These are phyloP conservation scores for Groenewaldozyma auringiensis DNA, from an alignment of 1,139 yeast species.

Conservation along the genomic window DNA sequence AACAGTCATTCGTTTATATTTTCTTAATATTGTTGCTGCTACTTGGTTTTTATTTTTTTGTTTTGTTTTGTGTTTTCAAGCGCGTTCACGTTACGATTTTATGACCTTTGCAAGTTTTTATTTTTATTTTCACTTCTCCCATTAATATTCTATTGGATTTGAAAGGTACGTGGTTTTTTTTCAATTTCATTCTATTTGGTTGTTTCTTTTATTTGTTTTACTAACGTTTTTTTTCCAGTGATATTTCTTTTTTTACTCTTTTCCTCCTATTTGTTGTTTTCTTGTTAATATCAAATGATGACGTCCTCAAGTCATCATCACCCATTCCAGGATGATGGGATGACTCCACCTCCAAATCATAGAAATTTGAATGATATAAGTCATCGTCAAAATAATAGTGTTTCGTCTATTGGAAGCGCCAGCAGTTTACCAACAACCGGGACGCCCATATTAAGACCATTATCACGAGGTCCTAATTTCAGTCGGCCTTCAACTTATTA, in stretches of 20 bases:
- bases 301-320: background rate
- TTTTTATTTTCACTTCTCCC: background rate
- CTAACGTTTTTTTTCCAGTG: too few species aligned
- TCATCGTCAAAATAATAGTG: background rate
- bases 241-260: too few species aligned
- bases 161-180: slow-evolving; percentile 1
- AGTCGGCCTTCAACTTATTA: slow-evolving; percentile 6
- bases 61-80: background rate
- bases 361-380: background rate
- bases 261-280: too few species aligned
- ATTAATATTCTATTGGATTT: background rate
- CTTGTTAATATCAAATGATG: slow-evolving; percentile 1
- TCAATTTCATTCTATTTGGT: background rate
- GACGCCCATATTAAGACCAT: slow-evolving; percentile 7
- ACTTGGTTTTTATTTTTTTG: background rate
- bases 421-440: slow-evolving; percentile 1
- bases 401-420: background rate
- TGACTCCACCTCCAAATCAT: background rate
- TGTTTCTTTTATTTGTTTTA: background rate
- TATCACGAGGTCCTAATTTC: slow-evolving; percentile 8
- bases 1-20: background rate
- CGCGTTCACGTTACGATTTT: background rate
- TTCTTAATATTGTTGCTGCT: background rate
- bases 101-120: background rate
- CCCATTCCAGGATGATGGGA: background rate